Base-by-base conservation (phyloP, 352 stramenopile species). In the Phytophthora constricta region DNA sequence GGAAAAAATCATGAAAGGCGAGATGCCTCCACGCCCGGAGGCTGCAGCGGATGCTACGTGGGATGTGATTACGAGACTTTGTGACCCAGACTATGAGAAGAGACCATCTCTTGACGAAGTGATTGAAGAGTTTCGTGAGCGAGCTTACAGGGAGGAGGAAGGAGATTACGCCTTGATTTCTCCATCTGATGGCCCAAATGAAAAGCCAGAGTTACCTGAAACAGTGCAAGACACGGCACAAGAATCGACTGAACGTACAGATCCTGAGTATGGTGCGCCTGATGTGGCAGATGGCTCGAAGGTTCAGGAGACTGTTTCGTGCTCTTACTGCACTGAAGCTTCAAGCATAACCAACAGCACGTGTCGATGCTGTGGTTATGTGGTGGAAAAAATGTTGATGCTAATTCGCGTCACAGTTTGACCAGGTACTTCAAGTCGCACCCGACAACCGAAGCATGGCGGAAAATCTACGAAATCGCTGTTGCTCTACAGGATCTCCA, bases 401-500 rank as follows among this genome's bases (percentile, higher is more conserved):
- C n/a, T 11, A 11, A 37, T 13, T 37, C 31, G 31, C 31, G 31
- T 13, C 31, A 37, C 13, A 37, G 31, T 37, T 37, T 37, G 7
- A 13, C 13, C 31, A 11, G 31, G 13, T 37, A 37, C 31, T 17
- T 43, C 4, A 43, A 56, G 20, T 33, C 28, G 2, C 27, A 43
- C 26, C 20, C 26, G 17, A 56, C 8, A 28, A 17, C 11, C 2
- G 34, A 58, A 22, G 34, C 16, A 23, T 31, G 33, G 42, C 11
- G 23, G 22, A 62, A 34, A 46, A 4, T 62, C 4, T 37, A 27
- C 20, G 54, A 62, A 31, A n/a, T 62, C 17, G 17, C 54, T 2
- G 1, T 53, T 7, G 10, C 27, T 13, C 27, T 62, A 16, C 54
- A 62, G 22, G 37, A 62, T 14, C 53, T 62, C 14, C 28, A 46